A percentile compares a stretch with the other conserved stretches of the same genome.
These are phyloP conservation scores for Yarrowia divulgata DNA, from an alignment of 805 yeast species.

Conservation along the genomic window DNA sequence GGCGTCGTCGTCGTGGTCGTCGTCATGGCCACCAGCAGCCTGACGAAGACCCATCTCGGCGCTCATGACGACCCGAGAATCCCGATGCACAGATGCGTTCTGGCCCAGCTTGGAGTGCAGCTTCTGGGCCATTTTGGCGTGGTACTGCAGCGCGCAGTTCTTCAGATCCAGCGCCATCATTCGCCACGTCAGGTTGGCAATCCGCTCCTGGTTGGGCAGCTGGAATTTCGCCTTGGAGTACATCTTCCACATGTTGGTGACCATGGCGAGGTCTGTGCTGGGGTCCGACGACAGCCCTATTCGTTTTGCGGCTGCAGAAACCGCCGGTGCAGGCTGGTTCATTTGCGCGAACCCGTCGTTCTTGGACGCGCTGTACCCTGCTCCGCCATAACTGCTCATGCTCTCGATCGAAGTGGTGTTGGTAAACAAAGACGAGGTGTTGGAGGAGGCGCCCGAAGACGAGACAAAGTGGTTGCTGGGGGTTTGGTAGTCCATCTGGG, in stretches of 20 bases:
- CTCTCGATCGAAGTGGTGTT: constrained; percentile 27
- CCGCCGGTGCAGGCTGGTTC: neutral
- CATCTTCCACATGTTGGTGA: constrained; percentile 69
- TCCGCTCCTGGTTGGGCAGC: constrained; percentile 74
- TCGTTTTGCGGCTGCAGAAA: neutral
- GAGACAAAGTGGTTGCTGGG: constrained; percentile 7
- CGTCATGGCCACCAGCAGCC: constrained; percentile 15
- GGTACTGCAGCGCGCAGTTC: constrained; percentile 31
- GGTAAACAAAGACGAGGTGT: constrained; percentile 22
- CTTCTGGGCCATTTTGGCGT: constrained; percentile 28
- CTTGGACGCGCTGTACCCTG: neutral
- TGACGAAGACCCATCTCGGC: neutral
- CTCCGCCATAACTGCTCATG: constrained; percentile 24
- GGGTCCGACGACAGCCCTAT: constrained; percentile 9
- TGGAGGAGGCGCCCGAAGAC: constrained; percentile 23
- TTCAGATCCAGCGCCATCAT: constrained; percentile 59
- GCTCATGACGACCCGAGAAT: constrained; percentile 2
- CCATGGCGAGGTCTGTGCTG: constrained; percentile 22
- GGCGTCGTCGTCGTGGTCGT: constrained; percentile 46
- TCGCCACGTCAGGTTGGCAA: constrained; percentile 89
- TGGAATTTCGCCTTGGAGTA: constrained; percentile 77
- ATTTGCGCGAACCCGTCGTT: neutral
- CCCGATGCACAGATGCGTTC: constrained; percentile 4
- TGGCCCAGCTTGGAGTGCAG: constrained; percentile 30
- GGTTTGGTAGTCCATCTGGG: constrained; percentile 6